A percentile compares a stretch with the other conserved stretches of the same genome.
phyloP scores from a whole-genome alignment of 2,329 filamentous ascomycete species.

The Achaetomium macrosporum region DNA sequence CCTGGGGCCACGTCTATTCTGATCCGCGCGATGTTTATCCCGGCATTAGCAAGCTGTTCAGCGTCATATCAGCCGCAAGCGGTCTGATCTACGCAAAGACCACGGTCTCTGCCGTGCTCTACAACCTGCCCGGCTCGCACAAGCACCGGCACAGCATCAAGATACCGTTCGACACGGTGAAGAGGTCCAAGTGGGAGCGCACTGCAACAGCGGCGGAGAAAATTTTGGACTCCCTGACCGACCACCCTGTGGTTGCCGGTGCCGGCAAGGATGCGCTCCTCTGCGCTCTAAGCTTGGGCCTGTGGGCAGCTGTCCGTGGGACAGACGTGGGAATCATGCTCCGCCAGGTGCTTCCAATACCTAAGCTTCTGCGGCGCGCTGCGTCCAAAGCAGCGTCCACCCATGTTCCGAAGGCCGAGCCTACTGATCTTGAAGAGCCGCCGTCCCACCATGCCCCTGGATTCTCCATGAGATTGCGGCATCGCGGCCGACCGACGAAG shows the following conservation, averaged over 20 bases:
- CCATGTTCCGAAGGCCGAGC: neutral
- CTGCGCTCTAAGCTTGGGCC: slow-evolving; percentile 45
- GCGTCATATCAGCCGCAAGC: slow-evolving; percentile 39
- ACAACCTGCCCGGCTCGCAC: slow-evolving; percentile 43
- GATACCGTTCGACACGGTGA: slow-evolving; percentile 41
- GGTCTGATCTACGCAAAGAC: slow-evolving; percentile 41
- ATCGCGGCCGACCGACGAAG: slow-evolving; percentile 21
- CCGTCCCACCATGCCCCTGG: neutral
- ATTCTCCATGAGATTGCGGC: slow-evolving; percentile 10
- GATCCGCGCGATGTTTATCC: slow-evolving; percentile 36
- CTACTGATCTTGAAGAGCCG: neutral
- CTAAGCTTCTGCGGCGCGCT: slow-evolving; percentile 1
- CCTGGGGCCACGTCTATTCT: slow-evolving; percentile 42
- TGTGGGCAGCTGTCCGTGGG: slow-evolving; percentile 52
- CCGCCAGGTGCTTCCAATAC: slow-evolving; percentile 30
- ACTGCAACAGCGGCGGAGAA: slow-evolving; percentile 40
- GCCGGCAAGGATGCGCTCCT: slow-evolving; percentile 55
- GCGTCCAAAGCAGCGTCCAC: slow-evolving; percentile 4
- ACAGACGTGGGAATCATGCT: slow-evolving; percentile 47
- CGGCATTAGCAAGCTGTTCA: slow-evolving; percentile 43
- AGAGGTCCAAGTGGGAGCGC: slow-evolving; percentile 40
- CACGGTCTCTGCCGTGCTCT: slow-evolving; percentile 38
- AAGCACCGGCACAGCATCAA: slow-evolving; percentile 44
- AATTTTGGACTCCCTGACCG: slow-evolving; percentile 44
- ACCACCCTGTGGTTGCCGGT: slow-evolving; percentile 53